These are phyloP conservation scores for Exophiala bonariae DNA, from an alignment of 2,329 filamentous ascomycete genomes.

Conservation along the genomic window DNA sequence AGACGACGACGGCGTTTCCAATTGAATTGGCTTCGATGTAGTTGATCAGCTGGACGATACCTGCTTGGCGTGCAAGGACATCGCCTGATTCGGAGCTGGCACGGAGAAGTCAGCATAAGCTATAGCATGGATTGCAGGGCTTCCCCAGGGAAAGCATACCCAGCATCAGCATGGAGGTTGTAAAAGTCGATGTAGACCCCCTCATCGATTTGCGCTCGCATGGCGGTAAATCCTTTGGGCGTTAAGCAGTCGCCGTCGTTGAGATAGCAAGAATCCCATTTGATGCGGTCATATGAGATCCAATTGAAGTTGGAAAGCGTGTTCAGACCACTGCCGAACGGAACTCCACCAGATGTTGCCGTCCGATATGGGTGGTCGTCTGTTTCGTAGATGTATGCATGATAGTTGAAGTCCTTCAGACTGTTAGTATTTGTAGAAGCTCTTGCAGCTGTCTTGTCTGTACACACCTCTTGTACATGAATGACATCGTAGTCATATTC, in stretches of 20 bases:
- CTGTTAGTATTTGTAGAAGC: neutral
- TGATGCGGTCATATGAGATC: constrained; percentile 56
- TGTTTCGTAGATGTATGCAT: constrained; percentile 62
- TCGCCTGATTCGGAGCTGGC: constrained; percentile 51
- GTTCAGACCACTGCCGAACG: constrained; percentile 65
- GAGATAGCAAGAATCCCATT: constrained; percentile 60
- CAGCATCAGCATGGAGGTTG: constrained; percentile 68
- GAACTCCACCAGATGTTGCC: constrained; percentile 64
- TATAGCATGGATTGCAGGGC: no score
- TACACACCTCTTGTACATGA: constrained; percentile 60
- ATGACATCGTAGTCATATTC: constrained; percentile 62
- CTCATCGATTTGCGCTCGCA: constrained; percentile 56
- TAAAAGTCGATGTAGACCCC: constrained; percentile 63
- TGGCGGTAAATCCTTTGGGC: constrained; percentile 69
- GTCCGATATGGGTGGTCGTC: constrained; percentile 63
- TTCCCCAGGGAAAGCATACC: constrained; percentile 35
- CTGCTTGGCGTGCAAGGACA: constrained; percentile 56
- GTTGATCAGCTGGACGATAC: constrained; percentile 59
- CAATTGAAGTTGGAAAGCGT: constrained; percentile 61
- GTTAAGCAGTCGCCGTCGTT: constrained; percentile 63
- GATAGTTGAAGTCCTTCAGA: constrained; percentile 64
- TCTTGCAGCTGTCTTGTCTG: no score
- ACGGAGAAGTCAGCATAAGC: no score
- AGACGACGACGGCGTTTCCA: constrained; percentile 64
- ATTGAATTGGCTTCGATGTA: constrained; percentile 57